Evolutionary conservation across 2,329 filamentous ascomycete genomes (phyloP), one percentile per base, ranked within the genome.

Genomic region (Botrytis cinerea): DNA sequence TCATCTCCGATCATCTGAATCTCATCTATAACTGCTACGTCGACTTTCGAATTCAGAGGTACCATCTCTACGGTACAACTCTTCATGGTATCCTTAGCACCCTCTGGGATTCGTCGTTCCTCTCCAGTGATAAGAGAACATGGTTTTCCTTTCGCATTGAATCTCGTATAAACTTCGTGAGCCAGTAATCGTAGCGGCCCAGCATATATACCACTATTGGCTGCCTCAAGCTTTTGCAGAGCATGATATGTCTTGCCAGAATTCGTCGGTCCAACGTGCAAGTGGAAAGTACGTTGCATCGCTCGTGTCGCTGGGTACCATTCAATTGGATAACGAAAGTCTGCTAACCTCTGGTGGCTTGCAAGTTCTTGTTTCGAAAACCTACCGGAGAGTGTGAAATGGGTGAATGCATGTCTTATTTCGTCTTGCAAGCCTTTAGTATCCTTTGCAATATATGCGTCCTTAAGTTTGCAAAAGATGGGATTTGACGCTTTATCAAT

Each of bases 211-310:
- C 96, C 96, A 14, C 86, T 87, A 45, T 90, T 87, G 3, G 92
- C 91, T 68, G 89, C 86, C 81, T 98, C 93, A 18, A 99, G 86
- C 20, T 92, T 90, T 83, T 97, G 91, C 76, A 99, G 84, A 0
- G 96, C 97, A 80, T 94, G 92, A 81, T 98, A 99, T 0, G 97
- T 99, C 85, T 99, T 99, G 73, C 96, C 96, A 0, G 96, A 98
- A 82, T 99, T 99, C 2, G 96, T 99, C 1, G 96, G 96, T 0
- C 96, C 96, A 68, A 99, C 94, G 79, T 99, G 96, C 32, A 99
- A 85, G 83, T 98, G 94, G 59, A 99, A 88, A 0, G 90, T 95
- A 62, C 96, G 88, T 79, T 95, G 93, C 78, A 96, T 86, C 63
- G 89, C 87, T 74, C 97, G 88, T 2, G 96, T 96, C 6, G 89